Conservation (phyloP, 176 grass and related monocot genomes). For the bread wheat (Triticum aestivum) region IWGSC_CS_RefSeq_v2.1 NC_057794.1:421355057-421355556, state of each 20-base stretch:
- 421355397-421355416: neutral
- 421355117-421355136: neutral
- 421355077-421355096: neutral
- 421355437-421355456: neutral
- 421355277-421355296: neutral
- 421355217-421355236: neutral
- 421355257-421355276: neutral
- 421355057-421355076: slow-evolving; percentile 2
- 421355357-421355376: neutral
- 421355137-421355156: neutral
- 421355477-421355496: neutral
- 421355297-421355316: neutral
- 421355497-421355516: too few species aligned
- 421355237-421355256: slow-evolving; percentile 24
- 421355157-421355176: neutral
- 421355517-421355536: too few species aligned
- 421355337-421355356: neutral
- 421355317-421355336: neutral
- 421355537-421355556: too few species aligned
- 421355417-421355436: neutral
- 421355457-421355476: neutral
- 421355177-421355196: neutral
- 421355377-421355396: neutral
- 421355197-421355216: neutral
- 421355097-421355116: neutral